phyloP scores from a whole-genome alignment of 1,284 basidiomycete genomes.

The Ceratobasidium sp. region DNA sequence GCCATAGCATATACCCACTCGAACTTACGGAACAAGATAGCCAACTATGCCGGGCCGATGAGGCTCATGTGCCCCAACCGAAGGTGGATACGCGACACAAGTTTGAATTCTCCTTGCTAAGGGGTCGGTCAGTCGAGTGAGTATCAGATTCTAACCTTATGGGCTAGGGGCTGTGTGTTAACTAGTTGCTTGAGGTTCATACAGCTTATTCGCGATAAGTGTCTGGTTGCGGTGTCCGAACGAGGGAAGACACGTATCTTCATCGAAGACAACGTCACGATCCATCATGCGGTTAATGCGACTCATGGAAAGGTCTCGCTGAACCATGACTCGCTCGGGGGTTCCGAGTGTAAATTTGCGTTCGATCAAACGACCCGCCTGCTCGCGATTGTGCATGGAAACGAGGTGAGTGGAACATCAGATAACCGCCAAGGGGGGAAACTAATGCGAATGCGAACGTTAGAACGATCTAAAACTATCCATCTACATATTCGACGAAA shows the following conservation, averaged over 20 bases:
- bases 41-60: constrained; percentile 31
- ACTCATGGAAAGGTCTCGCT: not conserved
- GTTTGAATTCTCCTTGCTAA: constrained; percentile 16
- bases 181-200: constrained; percentile 11
- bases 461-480: constrained; percentile 24
- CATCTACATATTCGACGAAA: constrained; percentile 41
- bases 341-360: constrained; percentile 11
- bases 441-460: not conserved
- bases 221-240: constrained; percentile 24
- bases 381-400: constrained; percentile 25
- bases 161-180: not conserved
- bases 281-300: constrained; percentile 10
- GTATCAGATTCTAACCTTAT: not conserved
- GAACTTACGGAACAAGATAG: constrained; percentile 42
- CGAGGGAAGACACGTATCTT: constrained; percentile 6
- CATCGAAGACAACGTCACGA: constrained; percentile 21
- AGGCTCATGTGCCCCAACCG: constrained; percentile 27
- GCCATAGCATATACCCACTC: constrained; percentile 32
- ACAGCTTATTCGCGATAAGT: constrained; percentile 26
- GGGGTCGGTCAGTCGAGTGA: constrained; percentile 12
- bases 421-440: not conserved
- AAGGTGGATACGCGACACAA: constrained; percentile 17
- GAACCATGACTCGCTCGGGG: constrained; percentile 20
- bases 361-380: constrained; percentile 30
- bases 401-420: constrained; percentile 4